Conservation (phyloP, 192 early-diverging fungal genomes). For the Hyaloraphidium curvatum region DNA sequence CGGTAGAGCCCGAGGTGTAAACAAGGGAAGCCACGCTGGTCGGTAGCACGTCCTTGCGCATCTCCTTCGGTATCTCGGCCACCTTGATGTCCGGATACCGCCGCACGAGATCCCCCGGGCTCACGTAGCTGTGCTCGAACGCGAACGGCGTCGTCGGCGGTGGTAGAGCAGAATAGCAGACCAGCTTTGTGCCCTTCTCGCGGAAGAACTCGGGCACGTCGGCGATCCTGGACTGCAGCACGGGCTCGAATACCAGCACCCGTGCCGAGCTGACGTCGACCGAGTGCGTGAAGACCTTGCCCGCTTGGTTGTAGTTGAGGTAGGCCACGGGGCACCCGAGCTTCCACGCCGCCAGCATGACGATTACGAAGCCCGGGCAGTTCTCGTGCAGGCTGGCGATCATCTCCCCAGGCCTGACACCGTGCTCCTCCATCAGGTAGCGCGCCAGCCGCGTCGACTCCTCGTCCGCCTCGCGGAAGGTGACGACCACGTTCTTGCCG, state of each 20-base stretch:
- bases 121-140: too few relatives aligned
- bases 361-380: neutral
- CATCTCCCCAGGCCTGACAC: neutral
- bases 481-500: neutral
- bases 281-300: neutral
- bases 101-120: too few relatives aligned
- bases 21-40: neutral
- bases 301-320: neutral
- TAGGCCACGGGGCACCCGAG: neutral
- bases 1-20: neutral
- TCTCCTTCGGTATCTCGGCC: neutral
- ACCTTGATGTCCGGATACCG: too few relatives aligned
- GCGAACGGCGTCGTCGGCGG: too few relatives aligned
- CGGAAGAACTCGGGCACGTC: too few relatives aligned
- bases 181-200: too few relatives aligned
- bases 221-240: too few relatives aligned
- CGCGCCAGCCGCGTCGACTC: neutral
- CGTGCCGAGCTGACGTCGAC: neutral
- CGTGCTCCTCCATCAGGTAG: neutral
- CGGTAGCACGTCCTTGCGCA: neutral
- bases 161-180: too few relatives aligned
- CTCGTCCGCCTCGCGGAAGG: neutral
- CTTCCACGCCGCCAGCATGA: constrained; percentile 1
- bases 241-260: neutral
- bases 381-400: neutral